A percentile compares a stretch with the other conserved stretches of the same genome.
These are phyloP conservation scores for Ophiostoma himal-ulmi DNA, from an alignment of 2,329 filamentous ascomycete genomes.

Conservation along the genomic window DNA sequence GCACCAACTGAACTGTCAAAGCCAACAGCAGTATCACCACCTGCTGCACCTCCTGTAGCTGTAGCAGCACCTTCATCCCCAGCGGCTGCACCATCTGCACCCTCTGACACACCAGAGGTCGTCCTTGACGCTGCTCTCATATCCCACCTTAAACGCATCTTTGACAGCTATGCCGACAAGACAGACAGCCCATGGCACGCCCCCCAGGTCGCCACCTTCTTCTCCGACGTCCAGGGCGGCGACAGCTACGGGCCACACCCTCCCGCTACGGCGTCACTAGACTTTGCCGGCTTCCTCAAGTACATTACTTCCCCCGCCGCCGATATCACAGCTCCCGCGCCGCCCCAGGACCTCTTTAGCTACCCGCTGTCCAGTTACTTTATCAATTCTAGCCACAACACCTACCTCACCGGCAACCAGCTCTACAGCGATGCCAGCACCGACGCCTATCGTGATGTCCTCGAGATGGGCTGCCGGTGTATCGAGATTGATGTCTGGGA, in stretches of 20 bases:
- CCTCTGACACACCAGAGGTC: not conserved
- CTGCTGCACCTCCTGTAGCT: not conserved
- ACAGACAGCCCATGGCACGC: slow-evolving; percentile 41
- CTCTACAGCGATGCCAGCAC: slow-evolving; percentile 81
- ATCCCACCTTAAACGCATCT: slow-evolving; percentile 43
- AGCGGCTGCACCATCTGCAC: not conserved
- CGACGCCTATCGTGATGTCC: slow-evolving; percentile 76
- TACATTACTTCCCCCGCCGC: slow-evolving; percentile 51
- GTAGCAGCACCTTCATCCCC: not conserved
- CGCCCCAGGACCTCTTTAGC: slow-evolving; percentile 49
- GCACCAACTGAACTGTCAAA: not conserved
- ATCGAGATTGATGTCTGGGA: slow-evolving; percentile 81
- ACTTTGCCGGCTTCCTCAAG: slow-evolving; percentile 45
- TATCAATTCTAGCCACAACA: slow-evolving; percentile 93
- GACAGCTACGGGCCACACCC: slow-evolving; percentile 30
- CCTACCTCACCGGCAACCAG: slow-evolving; percentile 84
- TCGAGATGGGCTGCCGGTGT: slow-evolving; percentile 80
- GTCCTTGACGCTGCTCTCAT: slow-evolving; percentile 38
- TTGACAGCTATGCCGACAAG: slow-evolving; percentile 39
- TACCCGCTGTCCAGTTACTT: slow-evolving; percentile 86
- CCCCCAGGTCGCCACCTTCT: slow-evolving; percentile 42
- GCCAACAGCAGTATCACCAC: not conserved
- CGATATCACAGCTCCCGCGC: slow-evolving; percentile 39
- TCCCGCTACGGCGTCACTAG: slow-evolving; percentile 33
- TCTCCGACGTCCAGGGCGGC: slow-evolving; percentile 44